phyloP scores from a whole-genome alignment of 495 filamentous ascomycete genomes.

The Ascodesmis nigricans region DNA sequence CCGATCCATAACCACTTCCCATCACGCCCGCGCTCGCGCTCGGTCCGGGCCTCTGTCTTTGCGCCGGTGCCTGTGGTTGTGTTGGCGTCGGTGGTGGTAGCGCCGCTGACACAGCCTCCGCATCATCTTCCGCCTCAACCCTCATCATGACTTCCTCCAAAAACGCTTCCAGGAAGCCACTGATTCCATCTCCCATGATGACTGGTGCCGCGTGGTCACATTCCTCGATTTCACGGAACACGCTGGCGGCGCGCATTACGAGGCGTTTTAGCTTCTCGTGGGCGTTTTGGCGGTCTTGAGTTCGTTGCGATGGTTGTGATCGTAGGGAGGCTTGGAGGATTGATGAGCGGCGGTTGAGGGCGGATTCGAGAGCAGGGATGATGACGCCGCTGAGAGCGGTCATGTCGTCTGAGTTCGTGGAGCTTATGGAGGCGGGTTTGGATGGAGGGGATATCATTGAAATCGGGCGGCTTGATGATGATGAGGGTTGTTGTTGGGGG shows the following conservation, averaged over 20 bases:
- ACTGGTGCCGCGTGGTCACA: conserved; percentile 65
- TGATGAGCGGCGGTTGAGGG: conserved; percentile 56
- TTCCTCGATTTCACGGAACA: conserved; percentile 71
- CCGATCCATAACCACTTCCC: no score
- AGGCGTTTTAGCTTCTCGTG: conserved; percentile 64
- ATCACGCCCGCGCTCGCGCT: no score
- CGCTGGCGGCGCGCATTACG: conserved; percentile 48
- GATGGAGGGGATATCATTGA: conserved; percentile 2
- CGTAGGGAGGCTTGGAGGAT: conserved; percentile 33
- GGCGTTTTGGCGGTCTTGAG: conserved; percentile 24
- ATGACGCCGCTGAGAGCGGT: conserved; percentile 58
- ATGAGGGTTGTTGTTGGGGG: conserved; percentile 2
- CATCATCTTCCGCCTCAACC: conserved; percentile 65
- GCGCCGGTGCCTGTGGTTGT: not conserved
- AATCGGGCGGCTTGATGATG: conserved; percentile 17
- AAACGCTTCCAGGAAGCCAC: conserved; percentile 70
- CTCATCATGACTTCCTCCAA: conserved; percentile 87
- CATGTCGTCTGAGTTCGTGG: conserved; percentile 7
- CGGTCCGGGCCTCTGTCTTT: no score
- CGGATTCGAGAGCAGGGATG: conserved; percentile 72
- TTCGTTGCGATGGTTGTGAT: not conserved
- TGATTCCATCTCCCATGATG: conserved; percentile 74
- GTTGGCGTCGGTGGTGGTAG: conserved; percentile 1
- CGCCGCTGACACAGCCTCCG: conserved; percentile 16
- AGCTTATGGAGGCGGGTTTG: conserved; percentile 1